A percentile compares a stretch with the other conserved stretches of the same genome.
These are phyloP conservation scores for Jacaranda copaia DNA, from an alignment of 257 asterid genomes.

Conservation along the genomic window DNA sequence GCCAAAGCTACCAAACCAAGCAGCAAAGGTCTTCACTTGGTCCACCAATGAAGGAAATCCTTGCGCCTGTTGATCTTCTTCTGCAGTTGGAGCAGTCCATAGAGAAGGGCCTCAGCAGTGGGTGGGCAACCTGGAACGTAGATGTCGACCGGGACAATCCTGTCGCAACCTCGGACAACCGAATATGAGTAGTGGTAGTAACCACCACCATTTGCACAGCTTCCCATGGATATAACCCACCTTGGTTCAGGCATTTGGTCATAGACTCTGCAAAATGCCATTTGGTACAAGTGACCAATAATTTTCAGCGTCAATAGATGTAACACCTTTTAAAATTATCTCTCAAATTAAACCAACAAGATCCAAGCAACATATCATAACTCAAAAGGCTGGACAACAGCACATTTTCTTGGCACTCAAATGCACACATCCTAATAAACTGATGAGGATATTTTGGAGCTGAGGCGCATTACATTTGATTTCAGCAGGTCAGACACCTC, in stretches of 20 bases:
- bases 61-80: slow-evolving; percentile 95
- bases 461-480: not conserved
- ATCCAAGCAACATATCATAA: not conserved
- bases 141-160: slow-evolving; percentile 96
- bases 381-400: not conserved
- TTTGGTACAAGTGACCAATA: not conserved
- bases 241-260: slow-evolving; percentile 99
- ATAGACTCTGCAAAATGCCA: slow-evolving; percentile 67
- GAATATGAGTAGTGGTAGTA: slow-evolving; percentile 96
- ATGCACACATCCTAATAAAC: not conserved
- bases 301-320: not conserved
- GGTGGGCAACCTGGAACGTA: slow-evolving; percentile 98
- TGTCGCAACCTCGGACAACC: slow-evolving; percentile 91
- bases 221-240: slow-evolving; percentile 99
- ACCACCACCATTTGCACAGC: slow-evolving; percentile 99
- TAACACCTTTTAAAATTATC: not conserved
- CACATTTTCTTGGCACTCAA: not conserved
- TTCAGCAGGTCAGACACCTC: not conserved
- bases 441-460: slow-evolving; percentile 5
- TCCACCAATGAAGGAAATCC: slow-evolving; percentile 97
- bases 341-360: not conserved
- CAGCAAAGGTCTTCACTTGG: slow-evolving; percentile 51
- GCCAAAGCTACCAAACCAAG: slow-evolving; percentile 22
- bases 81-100: slow-evolving; percentile 94
- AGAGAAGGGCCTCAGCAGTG: slow-evolving; percentile 95